These are phyloP conservation scores for Prunus yedoensis DNA, from an alignment of 331 rosid genomes.

Conservation along the genomic window DNA sequence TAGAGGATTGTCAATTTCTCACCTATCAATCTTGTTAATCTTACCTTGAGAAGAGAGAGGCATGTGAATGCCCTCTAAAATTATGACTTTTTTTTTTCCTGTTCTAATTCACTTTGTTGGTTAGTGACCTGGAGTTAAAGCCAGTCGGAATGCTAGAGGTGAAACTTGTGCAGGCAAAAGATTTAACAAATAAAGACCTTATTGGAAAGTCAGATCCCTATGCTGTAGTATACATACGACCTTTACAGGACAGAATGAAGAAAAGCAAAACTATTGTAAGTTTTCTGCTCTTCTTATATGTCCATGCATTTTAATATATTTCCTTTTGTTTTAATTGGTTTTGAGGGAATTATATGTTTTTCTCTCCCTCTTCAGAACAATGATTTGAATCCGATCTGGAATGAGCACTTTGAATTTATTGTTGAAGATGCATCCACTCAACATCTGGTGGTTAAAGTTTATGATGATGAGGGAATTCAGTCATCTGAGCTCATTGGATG, in stretches of 20 bases:
- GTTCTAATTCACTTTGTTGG: constrained; percentile 28
- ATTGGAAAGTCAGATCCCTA: constrained; percentile 96
- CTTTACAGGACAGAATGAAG: constrained; percentile 73
- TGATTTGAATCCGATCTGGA: constrained; percentile 96
- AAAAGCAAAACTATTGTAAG: constrained; percentile 86
- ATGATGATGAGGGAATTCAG: constrained; percentile 79
- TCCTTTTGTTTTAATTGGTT: constrained; percentile 10
- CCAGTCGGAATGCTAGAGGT: constrained; percentile 87
- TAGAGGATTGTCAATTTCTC: background rate
- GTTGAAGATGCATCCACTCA: constrained; percentile 93
- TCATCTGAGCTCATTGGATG: constrained; percentile 75
- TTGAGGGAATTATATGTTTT: constrained; percentile 16
- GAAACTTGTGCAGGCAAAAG: constrained; percentile 99
- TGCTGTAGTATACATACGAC: constrained; percentile 73
- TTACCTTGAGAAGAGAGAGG: background rate
- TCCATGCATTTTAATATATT: constrained; percentile 7
- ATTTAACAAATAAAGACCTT: constrained; percentile 82
- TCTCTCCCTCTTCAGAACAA: constrained; percentile 60
- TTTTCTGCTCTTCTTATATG: constrained; percentile 13
- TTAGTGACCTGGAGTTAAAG: constrained; percentile 90
- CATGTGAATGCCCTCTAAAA: background rate
- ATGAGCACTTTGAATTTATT: constrained; percentile 85
- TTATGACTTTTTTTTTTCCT: background rate
- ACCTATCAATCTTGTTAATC: background rate
- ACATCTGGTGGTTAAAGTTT: constrained; percentile 66